Evolutionary conservation across 176 grass and related monocot genomes (phyloP).

Genomic region (Musa beccarii): DNA sequence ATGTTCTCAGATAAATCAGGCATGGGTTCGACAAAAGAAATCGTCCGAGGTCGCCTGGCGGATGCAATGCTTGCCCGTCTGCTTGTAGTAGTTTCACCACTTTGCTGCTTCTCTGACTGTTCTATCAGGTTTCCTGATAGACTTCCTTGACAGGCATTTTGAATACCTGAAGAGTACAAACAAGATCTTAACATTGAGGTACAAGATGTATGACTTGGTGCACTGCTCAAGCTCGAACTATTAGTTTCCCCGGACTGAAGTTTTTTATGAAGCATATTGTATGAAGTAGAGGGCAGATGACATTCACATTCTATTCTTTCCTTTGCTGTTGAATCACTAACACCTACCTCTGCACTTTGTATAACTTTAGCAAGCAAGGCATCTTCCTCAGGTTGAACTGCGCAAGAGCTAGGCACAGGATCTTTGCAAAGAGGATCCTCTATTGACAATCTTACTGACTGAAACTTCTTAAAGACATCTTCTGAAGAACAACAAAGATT

Average conservation of each 20-base stretch:
- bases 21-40: background rate
- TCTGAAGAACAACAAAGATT: background rate
- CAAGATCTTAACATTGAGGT: background rate
- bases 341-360: background rate
- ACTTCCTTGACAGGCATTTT: background rate
- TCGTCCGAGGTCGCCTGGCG: background rate
- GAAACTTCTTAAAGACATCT: too few relatives aligned
- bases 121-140: background rate
- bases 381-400: background rate
- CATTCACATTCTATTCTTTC: background rate
- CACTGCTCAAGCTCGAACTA: background rate
- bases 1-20: background rate
- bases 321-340: background rate
- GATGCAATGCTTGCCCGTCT: background rate
- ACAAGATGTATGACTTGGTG: background rate
- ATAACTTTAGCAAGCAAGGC: background rate
- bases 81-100: background rate
- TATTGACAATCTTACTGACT: background rate
- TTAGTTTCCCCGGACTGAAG: background rate
- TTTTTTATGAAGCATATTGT: background rate
- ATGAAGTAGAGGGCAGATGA: background rate
- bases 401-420: background rate
- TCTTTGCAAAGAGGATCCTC: background rate
- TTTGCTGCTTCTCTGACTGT: background rate
- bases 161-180: background rate